A percentile compares a stretch with the other conserved stretches of the same genome.
Evolutionary conservation across 2,329 filamentous ascomycete species (phyloP).

Genomic region (Penicillium sp.): DNA sequence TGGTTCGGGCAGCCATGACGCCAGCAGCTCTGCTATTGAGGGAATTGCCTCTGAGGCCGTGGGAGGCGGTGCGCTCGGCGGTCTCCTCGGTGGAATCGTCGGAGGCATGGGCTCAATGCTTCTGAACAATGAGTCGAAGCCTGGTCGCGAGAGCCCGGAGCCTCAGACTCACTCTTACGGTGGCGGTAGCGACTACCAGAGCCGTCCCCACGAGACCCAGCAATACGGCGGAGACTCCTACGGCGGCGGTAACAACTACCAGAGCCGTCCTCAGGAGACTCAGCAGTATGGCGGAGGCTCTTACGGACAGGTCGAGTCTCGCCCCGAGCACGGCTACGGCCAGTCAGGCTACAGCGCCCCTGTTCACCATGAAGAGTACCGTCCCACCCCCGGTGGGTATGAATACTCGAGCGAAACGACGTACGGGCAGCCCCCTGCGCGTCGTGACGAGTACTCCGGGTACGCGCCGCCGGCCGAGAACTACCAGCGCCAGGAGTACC

Average conservation of each 20-base stretch:
- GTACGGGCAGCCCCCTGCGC: conserved; percentile 16
- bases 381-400: conserved; percentile 10
- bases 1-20: conserved; percentile 21
- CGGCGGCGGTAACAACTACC: not conserved
- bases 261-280: conserved; percentile 10
- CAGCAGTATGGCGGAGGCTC: conserved; percentile 13
- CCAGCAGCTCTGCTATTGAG: conserved; percentile 41
- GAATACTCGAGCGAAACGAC: conserved; percentile 21
- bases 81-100: conserved; percentile 70
- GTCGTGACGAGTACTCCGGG: conserved; percentile 14
- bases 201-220: conserved; percentile 11
- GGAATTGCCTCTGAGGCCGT: conserved; percentile 61
- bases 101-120: conserved; percentile 60
- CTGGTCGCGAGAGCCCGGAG: conserved; percentile 13
- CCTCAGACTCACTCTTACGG: conserved; percentile 4
- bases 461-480: conserved; percentile 12
- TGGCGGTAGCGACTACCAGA: conserved; percentile 6
- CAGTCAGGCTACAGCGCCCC: conserved; percentile 18
- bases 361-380: conserved; percentile 12
- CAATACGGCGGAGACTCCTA: not conserved
- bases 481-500: conserved; percentile 21
- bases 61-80: conserved; percentile 67
- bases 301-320: conserved; percentile 7
- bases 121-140: conserved; percentile 55
- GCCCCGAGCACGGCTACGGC: conserved; percentile 16